phyloP scores from a whole-genome alignment of 176 grass and related monocot species.

The Triticum timopheevii region DNA sequence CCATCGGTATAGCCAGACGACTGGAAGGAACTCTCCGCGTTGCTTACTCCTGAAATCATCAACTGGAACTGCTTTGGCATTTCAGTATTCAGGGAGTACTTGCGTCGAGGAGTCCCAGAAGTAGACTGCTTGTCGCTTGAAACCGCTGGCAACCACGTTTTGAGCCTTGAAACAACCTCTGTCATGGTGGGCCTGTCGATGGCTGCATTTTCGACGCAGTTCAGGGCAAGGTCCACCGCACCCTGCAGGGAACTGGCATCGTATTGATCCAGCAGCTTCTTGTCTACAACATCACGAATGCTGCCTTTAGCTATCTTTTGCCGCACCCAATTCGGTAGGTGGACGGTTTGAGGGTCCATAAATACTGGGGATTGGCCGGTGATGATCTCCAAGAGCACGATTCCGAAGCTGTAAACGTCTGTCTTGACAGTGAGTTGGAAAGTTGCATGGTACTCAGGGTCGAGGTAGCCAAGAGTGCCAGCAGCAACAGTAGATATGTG shows the following conservation, averaged over 20 bases:
- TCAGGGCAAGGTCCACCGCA: slow-evolving; percentile 6
- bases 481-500: slow-evolving; percentile 30
- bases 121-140: neutral
- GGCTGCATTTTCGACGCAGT: neutral
- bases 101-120: neutral
- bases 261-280: neutral
- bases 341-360: neutral
- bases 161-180: no score
- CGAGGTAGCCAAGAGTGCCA: slow-evolving; percentile 21
- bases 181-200: no score
- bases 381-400: slow-evolving; percentile 1
- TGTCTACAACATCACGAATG: neutral
- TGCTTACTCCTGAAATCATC: neutral
- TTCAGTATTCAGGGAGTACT: neutral
- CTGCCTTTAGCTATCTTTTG: slow-evolving; percentile 5
- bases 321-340: slow-evolving; percentile 7
- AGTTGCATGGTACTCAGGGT: slow-evolving; percentile 13
- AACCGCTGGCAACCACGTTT: neutral
- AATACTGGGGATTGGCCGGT: neutral
- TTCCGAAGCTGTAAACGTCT: neutral
- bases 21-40: neutral
- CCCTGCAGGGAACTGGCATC: slow-evolving; percentile 13
- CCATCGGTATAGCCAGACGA: neutral
- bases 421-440: neutral
- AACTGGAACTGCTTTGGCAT: neutral